Evolutionary conservation across 129 eudicot species (phyloP).

Genomic region (Helianthus tuberosus): DNA sequence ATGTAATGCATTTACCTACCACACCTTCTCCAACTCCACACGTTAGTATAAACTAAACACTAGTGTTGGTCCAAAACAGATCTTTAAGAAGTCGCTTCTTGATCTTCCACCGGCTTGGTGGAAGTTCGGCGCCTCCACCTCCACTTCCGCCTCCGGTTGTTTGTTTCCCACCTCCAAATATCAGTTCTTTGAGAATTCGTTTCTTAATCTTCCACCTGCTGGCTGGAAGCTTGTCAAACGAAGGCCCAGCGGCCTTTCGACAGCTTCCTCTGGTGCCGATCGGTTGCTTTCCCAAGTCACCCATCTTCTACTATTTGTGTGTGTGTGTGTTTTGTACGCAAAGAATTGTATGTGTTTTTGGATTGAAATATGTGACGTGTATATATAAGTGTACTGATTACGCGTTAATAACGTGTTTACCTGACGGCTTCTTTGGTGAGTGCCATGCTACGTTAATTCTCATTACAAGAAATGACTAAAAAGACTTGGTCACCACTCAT

Average conservation of each 20-base stretch:
- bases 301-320: constrained; percentile 9
- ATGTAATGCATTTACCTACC: too few species aligned
- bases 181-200: constrained; percentile 19
- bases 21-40: too few species aligned
- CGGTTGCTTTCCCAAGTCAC: constrained; percentile 24
- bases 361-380: neutral
- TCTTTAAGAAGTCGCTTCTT: constrained; percentile 18
- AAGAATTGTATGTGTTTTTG: neutral
- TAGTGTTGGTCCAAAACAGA: neutral
- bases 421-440: constrained; percentile 20
- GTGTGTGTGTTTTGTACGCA: neutral
- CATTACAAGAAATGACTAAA: neutral
- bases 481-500: constrained; percentile 17
- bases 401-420: constrained; percentile 18
- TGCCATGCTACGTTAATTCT: neutral
- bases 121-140: neutral
- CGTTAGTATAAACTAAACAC: neutral
- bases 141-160: neutral
- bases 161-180: constrained; percentile 21
- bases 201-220: constrained; percentile 29
- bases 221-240: constrained; percentile 27
- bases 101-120: constrained; percentile 19
- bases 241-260: constrained; percentile 17
- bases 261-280: constrained; percentile 13
- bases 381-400: neutral